These are phyloP conservation scores for Edaphochlamys debaryana DNA, from an alignment of 139 green algal genomes.

Conservation along the genomic window DNA sequence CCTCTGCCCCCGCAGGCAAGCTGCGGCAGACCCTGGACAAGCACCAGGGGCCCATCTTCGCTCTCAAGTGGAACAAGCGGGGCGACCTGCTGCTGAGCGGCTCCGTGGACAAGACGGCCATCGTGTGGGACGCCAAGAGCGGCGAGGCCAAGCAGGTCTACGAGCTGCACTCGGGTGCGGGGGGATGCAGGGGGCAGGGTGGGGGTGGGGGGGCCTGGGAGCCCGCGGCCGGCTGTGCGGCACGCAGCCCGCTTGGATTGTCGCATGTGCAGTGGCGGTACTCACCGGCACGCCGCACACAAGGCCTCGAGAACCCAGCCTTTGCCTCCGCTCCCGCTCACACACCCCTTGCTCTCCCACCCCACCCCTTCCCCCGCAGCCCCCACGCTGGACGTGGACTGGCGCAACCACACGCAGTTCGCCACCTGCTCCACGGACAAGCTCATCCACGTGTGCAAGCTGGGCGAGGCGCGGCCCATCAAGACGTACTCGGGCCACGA, in stretches of 20 bases:
- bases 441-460: slow-evolving; percentile 86
- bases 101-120: slow-evolving; percentile 85
- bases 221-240: neutral
- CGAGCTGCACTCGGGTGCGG: slow-evolving; percentile 74
- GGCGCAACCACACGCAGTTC: slow-evolving; percentile 89
- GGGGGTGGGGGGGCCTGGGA: no score
- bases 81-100: slow-evolving; percentile 89
- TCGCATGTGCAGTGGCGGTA: neutral
- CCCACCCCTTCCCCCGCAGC: slow-evolving; percentile 47
- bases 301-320: no score
- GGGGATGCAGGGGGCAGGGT: neutral
- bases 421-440: slow-evolving; percentile 91
- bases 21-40: slow-evolving; percentile 79
- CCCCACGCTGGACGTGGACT: slow-evolving; percentile 92
- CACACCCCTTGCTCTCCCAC: no score
- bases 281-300: no score
- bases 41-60: slow-evolving; percentile 91
- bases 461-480: slow-evolving; percentile 69
- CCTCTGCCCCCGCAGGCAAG: slow-evolving; percentile 71
- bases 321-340: no score
- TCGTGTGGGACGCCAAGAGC: slow-evolving; percentile 84
- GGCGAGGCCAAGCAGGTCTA: slow-evolving; percentile 83
- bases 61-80: slow-evolving; percentile 93
- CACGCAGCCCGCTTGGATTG: no score
- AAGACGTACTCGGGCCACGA: slow-evolving; percentile 83